phyloP scores from a whole-genome alignment of 2,329 filamentous ascomycete genomes.

The Alternaria atra region DNA sequence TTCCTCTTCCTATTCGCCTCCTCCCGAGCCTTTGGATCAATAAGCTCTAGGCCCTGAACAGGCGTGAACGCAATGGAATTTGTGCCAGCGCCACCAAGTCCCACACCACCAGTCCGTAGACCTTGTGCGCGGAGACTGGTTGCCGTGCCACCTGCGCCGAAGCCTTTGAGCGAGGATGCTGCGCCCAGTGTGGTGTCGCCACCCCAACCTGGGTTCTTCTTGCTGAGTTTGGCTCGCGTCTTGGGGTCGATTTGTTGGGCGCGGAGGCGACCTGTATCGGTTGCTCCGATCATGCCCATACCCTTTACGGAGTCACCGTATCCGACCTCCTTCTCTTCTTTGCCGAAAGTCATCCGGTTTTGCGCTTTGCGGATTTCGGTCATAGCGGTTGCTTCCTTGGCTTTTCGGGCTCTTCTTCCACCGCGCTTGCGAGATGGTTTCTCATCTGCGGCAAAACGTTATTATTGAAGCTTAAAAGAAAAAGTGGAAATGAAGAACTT shows the following conservation, averaged over 20 bases:
- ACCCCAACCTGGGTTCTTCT: slow-evolving; percentile 97
- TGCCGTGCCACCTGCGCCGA: slow-evolving; percentile 72
- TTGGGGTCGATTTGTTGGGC: slow-evolving; percentile 90
- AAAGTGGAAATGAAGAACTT: neutral
- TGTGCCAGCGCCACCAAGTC: slow-evolving; percentile 72
- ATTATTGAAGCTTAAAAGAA: too few species aligned
- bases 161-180: slow-evolving; percentile 77
- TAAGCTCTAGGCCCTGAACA: slow-evolving; percentile 91
- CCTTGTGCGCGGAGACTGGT: slow-evolving; percentile 80
- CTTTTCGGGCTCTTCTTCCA: slow-evolving; percentile 86
- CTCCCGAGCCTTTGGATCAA: slow-evolving; percentile 89
- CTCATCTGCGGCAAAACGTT: slow-evolving; percentile 72
- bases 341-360: slow-evolving; percentile 94
- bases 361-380: slow-evolving; percentile 95
- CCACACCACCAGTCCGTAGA: slow-evolving; percentile 82
- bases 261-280: slow-evolving; percentile 88
- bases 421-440: slow-evolving; percentile 94
- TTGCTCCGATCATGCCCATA: slow-evolving; percentile 92
- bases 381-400: slow-evolving; percentile 96
- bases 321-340: slow-evolving; percentile 92
- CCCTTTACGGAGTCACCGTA: slow-evolving; percentile 90
- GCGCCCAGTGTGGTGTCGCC: slow-evolving; percentile 64
- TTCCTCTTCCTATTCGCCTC: slow-evolving; percentile 91
- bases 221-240: slow-evolving; percentile 90
- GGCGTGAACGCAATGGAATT: slow-evolving; percentile 93